phyloP scores from a whole-genome alignment of 1,284 basidiomycete genomes.

The Malassezia slooffiae region DNA sequence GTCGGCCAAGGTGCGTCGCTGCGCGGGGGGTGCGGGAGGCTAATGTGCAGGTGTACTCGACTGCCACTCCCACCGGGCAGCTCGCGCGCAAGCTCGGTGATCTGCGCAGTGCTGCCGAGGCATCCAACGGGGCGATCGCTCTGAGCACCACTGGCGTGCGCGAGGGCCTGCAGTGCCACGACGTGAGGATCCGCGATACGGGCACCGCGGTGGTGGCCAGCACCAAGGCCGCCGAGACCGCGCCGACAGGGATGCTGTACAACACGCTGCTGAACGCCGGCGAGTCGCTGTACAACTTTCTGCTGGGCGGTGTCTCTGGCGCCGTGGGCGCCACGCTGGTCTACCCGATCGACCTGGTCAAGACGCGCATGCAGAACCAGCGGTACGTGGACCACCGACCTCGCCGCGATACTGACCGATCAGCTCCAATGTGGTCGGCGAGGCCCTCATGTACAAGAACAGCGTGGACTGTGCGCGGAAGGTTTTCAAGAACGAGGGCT shows the following conservation, averaged over 20 bases:
- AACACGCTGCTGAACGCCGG: conserved; percentile 18
- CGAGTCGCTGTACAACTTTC: conserved; percentile 65
- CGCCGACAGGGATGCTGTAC: not conserved
- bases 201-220: conserved; percentile 1
- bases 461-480: conserved; percentile 73
- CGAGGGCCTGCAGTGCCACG: conserved; percentile 1
- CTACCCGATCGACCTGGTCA: conserved; percentile 84
- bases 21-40: no score
- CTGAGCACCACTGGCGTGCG: not conserved
- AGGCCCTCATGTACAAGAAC: conserved; percentile 45
- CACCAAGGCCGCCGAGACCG: conserved; percentile 1
- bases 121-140: not conserved
- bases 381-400: conserved; percentile 11
- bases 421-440: conserved; percentile 35
- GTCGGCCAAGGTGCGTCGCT: no score
- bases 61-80: not conserved
- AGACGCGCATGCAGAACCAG: conserved; percentile 89
- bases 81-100: conserved; percentile 1
- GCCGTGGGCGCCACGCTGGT: conserved; percentile 80
- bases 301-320: conserved; percentile 81
- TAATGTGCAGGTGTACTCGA: conserved; percentile 12
- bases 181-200: conserved; percentile 2
- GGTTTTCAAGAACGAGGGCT: conserved; percentile 85
- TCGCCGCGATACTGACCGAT: no score
- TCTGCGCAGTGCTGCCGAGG: not conserved